Base-by-base conservation (phyloP, 495 filamentous ascomycete genomes). In the Penicillium canariense region DNA sequence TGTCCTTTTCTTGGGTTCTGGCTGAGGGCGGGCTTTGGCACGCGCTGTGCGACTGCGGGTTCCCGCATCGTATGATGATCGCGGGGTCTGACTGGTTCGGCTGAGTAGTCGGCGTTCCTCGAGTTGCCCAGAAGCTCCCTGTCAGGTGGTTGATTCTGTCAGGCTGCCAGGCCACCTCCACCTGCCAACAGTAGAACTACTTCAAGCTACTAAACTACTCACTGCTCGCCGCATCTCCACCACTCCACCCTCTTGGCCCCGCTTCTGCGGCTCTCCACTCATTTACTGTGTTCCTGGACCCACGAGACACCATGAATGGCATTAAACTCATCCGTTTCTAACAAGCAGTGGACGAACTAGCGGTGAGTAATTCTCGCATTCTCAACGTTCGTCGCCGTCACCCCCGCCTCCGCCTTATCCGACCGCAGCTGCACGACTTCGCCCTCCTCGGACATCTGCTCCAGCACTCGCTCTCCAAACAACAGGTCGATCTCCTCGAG, bases 401-500 rank as follows among this genome's bases (percentile, higher is more conserved):
- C 43, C 34, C 52, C 52, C 28, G 30, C 48, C 28, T 56, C 59
- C 34, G 56, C 52, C 44, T 65, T 63, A 17, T 61, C 62, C 4
- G 22, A 23, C 9, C 48, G 30, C n/a, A 22, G 22, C 42, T 66
- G 66, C 44, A 54, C 53, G 18, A 63, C 40, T 22, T 73, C 58
- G 42, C 76, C 64, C 36, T 75, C 68, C 15, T 47, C 39, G 11
- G 34, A 38, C 5, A 25, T 39, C 28, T 22, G 11, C 2, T 74
- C 72, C 43, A 78, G 56, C 1, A 65, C 65, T 6, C 77, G 60
- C 39, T 75, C 75, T 0, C 75, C 80, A 64, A 84, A 81, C 28
- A 82, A 59, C 15, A 80, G 44, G 68, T 84, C 80, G 53, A 83
- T 83, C 49, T 81, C 79, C 53, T 84, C 81, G 1, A 84, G 62